Evolutionary conservation across 768 basidiomycete species (phyloP), one percentile per base, ranked within the genome.

Genomic region (Boletus sp.): DNA sequence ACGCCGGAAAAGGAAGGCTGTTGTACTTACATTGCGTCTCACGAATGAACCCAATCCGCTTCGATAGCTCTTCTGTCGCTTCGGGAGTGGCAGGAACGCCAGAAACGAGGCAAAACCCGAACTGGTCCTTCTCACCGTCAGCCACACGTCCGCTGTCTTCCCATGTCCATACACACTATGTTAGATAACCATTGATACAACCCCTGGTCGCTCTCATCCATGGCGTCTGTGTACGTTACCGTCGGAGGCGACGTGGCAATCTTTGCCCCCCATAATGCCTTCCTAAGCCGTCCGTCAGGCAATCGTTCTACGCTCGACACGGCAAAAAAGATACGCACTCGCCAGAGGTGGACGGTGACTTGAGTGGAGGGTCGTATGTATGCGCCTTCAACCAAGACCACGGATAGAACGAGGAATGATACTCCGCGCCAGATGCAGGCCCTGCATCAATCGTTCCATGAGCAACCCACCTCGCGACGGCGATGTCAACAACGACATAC

Each of bases 71-170:
- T 67, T 98, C 92, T 0, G 96, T 99, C 3, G 85, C 90, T 70
- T 94, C 87, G 6, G 90, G 80, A 0, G 87, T 92, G 1, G 80
- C 69, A 4, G 94, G 92, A 12, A 96, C 89, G 11, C 85, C 91
- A 15, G 84, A 78, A 8, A 98, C 79, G 59, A 97, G 90, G 53
- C 87, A 93, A 71, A 98, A 94, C 0, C 96, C 96, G 66, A 89
- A 96, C 47, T 77, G 79, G 61, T 94, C 83, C 94, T 96, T 61
- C 15, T 44, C n/a, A 17, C 20, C 32, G 35, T 56, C 46, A 59
- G 57, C 45, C 45, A 50, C 44, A 14, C 15, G 6, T 49, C 14
- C 18, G 5, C 39, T n/a, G 24, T 20, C 28, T 35, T 17, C 30
- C 24, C 35, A 42, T 39, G 12, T 24, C 28, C 17, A 41, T 46